phyloP scores from a whole-genome alignment of 192 early-diverging fungal genomes.

The Coemansia aciculifera region DNA sequence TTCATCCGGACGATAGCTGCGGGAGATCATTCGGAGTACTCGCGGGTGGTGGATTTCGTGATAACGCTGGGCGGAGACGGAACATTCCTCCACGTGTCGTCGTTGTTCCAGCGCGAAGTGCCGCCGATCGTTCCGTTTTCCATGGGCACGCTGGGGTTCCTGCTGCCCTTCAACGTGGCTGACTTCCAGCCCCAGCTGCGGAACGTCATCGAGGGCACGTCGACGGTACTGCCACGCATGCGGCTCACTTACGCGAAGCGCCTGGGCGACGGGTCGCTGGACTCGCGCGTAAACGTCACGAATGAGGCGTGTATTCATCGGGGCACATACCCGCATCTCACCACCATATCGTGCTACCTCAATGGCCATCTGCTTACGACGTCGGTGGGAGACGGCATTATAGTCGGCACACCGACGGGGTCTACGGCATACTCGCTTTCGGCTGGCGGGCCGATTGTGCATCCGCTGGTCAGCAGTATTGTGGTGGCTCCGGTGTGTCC shows the following conservation, averaged over 20 bases:
- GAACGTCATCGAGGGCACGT: constrained; percentile 63
- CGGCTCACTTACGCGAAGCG: constrained; percentile 70
- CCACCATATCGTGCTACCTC: constrained; percentile 77
- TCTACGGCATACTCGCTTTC: constrained; percentile 91
- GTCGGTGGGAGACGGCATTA: constrained; percentile 65
- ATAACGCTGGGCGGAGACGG: constrained; percentile 95
- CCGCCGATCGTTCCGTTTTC: constrained; percentile 95
- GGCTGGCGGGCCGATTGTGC: constrained; percentile 81
- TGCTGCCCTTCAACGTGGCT: constrained; percentile 80
- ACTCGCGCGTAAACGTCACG: constrained; percentile 65
- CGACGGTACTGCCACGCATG: constrained; percentile 76
- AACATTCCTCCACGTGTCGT: constrained; percentile 85
- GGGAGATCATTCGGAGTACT: constrained; percentile 59
- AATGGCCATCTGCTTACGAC: constrained; percentile 82
- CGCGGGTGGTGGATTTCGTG: constrained; percentile 75
- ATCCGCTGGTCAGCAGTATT: constrained; percentile 74
- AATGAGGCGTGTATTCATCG: constrained; percentile 90
- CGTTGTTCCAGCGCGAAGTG: constrained; percentile 69
- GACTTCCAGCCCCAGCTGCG: constrained; percentile 62
- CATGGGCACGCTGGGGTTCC: constrained; percentile 87
- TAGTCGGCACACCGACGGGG: constrained; percentile 87
- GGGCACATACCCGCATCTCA: constrained; percentile 80
- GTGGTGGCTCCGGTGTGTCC: constrained; percentile 81
- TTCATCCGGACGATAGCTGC: constrained; percentile 30
- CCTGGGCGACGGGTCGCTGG: constrained; percentile 54